Percentiles rank a stretch among this genome's conserved stretches.
These are phyloP conservation scores for Pleoardoris graminearum DNA, from an alignment of 2,329 filamentous ascomycete genomes.

Conservation along the genomic window DNA sequence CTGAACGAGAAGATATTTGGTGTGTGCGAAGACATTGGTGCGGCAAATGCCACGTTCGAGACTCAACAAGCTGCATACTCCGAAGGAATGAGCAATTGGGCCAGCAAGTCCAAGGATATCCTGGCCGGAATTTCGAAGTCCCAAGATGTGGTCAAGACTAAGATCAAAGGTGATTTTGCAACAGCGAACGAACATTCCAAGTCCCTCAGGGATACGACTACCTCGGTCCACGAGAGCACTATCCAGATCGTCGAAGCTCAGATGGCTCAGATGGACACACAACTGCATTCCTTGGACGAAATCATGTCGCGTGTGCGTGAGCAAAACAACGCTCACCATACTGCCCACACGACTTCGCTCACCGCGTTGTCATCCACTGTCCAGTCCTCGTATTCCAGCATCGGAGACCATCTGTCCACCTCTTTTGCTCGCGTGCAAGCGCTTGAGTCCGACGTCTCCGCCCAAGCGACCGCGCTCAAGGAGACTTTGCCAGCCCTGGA, in stretches of 20 bases:
- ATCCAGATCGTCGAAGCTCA: slow-evolving; percentile 88
- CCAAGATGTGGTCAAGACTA: slow-evolving; percentile 75
- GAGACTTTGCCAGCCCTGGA: slow-evolving; percentile 65
- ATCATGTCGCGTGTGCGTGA: slow-evolving; percentile 81
- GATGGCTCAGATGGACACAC: slow-evolving; percentile 80
- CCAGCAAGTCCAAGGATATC: slow-evolving; percentile 67
- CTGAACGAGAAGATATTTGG: slow-evolving; percentile 65
- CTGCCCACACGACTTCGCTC: slow-evolving; percentile 69
- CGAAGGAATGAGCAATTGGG: slow-evolving; percentile 75
- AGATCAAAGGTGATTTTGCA: slow-evolving; percentile 84
- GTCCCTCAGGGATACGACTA: slow-evolving; percentile 81
- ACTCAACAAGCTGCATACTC: slow-evolving; percentile 68
- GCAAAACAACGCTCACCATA: slow-evolving; percentile 78
- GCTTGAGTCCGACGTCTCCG: slow-evolving; percentile 69
- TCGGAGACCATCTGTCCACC: slow-evolving; percentile 70
- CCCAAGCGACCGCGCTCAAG: slow-evolving; percentile 62
- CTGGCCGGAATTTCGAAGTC: slow-evolving; percentile 73
- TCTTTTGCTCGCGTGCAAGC: slow-evolving; percentile 69
- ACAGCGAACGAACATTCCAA: slow-evolving; percentile 79
- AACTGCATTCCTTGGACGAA: slow-evolving; percentile 87
- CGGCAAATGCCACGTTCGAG: slow-evolving; percentile 67
- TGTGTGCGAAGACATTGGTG: slow-evolving; percentile 67
- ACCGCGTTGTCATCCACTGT: slow-evolving; percentile 67
- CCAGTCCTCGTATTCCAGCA: slow-evolving; percentile 71
- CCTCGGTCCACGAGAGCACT: slow-evolving; percentile 87